These are phyloP conservation scores for Penicillium samsonianum DNA, from an alignment of 495 filamentous ascomycete species.

Conservation along the genomic window DNA sequence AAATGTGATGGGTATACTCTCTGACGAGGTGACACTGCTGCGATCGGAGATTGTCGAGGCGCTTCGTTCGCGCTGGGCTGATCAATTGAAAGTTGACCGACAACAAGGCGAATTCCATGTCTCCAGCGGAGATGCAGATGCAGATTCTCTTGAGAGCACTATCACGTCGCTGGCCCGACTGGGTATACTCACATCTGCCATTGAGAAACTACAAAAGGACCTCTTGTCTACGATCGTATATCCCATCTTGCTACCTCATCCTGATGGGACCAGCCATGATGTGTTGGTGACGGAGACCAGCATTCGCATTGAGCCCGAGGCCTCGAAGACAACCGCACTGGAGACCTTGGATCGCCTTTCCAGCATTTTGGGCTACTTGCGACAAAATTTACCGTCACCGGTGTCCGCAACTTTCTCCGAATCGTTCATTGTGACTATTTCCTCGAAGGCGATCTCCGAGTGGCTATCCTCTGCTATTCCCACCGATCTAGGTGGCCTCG, in stretches of 20 bases:
- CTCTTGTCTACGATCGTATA: slow-evolving; percentile 35
- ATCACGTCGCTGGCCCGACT: slow-evolving; percentile 38
- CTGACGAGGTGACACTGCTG: slow-evolving; percentile 32
- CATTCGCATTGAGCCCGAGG: slow-evolving; percentile 33
- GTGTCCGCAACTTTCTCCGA: slow-evolving; percentile 63
- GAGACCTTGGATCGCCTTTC: slow-evolving; percentile 53
- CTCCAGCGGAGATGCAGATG: slow-evolving; percentile 32
- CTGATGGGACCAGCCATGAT: slow-evolving; percentile 30
- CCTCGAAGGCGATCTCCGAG: slow-evolving; percentile 62
- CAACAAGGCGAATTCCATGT: slow-evolving; percentile 51
- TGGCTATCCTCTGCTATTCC: slow-evolving; percentile 81
- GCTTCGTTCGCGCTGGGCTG: slow-evolving; percentile 44
- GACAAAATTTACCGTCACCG: slow-evolving; percentile 61
- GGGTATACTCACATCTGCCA: slow-evolving; percentile 35
- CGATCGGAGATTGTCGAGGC: slow-evolving; percentile 37
- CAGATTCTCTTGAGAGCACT: slow-evolving; percentile 34
- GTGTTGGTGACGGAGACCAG: slow-evolving; percentile 33
- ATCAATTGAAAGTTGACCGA: slow-evolving; percentile 57
- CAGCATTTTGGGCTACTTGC: slow-evolving; percentile 64
- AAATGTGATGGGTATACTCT: slow-evolving; percentile 43
- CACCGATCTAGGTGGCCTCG: slow-evolving; percentile 65
- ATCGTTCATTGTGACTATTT: slow-evolving; percentile 65
- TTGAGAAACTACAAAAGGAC: slow-evolving; percentile 39
- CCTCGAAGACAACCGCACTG: slow-evolving; percentile 28
- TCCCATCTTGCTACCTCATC: slow-evolving; percentile 34